phyloP scores from a whole-genome alignment of 148 eudicot genomes.

The Cornus kousa region DNA sequence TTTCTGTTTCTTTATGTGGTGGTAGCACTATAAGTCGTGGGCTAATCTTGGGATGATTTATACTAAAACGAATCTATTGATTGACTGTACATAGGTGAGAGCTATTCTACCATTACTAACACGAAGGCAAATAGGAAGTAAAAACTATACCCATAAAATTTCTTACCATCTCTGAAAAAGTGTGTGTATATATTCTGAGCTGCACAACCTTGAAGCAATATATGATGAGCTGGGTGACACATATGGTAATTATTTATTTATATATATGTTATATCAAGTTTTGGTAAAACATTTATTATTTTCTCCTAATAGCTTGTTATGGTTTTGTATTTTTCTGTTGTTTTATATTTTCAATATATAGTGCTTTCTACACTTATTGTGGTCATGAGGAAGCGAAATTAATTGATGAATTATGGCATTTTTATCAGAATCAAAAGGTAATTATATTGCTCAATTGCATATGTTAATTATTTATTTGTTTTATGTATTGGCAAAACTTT shows the following conservation, averaged over 20 bases:
- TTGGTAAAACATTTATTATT: too few relatives aligned
- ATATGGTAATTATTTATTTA: constrained; percentile 42
- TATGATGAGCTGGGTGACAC: constrained; percentile 38
- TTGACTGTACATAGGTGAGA: too few relatives aligned
- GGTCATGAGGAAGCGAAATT: constrained; percentile 52
- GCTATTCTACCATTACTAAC: too few relatives aligned
- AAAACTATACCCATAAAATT: too few relatives aligned
- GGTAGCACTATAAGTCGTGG: too few relatives aligned
- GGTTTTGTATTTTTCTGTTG: not conserved
- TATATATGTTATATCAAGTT: too few relatives aligned
- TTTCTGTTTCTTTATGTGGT: too few relatives aligned
- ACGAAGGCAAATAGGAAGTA: too few relatives aligned
- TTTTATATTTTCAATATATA: not conserved
- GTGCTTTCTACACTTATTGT: not conserved
- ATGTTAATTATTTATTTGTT: not conserved
- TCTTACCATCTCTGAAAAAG: too few relatives aligned
- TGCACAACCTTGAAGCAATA: constrained; percentile 49
- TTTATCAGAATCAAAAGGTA: constrained; percentile 60
- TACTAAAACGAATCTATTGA: too few relatives aligned
- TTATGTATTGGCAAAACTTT: not conserved
- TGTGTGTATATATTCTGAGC: constrained; percentile 15
- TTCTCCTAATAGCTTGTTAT: not conserved
- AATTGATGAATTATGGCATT: constrained; percentile 55
- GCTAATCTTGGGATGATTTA: too few relatives aligned
- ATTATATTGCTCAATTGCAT: not conserved